These are phyloP conservation scores for Claviceps purpurea DNA, from an alignment of 2,329 filamentous ascomycete species.

Conservation along the genomic window DNA sequence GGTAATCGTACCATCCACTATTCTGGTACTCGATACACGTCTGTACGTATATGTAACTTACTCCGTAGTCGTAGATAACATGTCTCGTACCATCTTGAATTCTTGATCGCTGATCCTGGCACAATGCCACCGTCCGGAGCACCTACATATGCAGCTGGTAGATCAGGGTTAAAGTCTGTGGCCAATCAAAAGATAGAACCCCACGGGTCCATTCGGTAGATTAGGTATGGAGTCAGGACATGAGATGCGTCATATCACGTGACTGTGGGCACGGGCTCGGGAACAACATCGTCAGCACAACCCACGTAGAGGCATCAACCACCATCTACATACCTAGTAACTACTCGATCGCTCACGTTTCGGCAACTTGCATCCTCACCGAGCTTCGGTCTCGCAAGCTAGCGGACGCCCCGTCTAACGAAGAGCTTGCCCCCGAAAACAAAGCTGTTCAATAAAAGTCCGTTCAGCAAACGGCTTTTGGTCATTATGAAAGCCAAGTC, in stretches of 20 bases:
- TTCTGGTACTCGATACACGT: no score
- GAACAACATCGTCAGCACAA: neutral
- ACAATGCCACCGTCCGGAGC: neutral
- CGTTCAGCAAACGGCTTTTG: neutral
- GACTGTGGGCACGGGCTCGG: no score
- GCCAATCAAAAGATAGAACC: neutral
- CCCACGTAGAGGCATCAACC: no score
- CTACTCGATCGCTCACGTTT: no score
- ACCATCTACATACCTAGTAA: no score
- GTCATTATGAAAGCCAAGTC: neutral
- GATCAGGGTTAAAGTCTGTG: neutral
- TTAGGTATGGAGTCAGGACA: no score
- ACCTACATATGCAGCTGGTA: neutral
- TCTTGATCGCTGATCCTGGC: neutral
- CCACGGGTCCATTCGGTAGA: neutral
- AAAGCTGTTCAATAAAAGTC: neutral
- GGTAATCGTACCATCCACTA: no score
- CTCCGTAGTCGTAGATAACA: no score
- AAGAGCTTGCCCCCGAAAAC: neutral
- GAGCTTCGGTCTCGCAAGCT: neutral
- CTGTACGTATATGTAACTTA: no score
- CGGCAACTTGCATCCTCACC: no score
- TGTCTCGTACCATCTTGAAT: no score
- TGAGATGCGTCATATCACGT: no score
- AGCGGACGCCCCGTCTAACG: neutral